A percentile compares a stretch with the other conserved stretches of the same genome.
Conservation (phyloP, 1,284 basidiomycete genomes). For the Inonotus obliquus region DNA sequence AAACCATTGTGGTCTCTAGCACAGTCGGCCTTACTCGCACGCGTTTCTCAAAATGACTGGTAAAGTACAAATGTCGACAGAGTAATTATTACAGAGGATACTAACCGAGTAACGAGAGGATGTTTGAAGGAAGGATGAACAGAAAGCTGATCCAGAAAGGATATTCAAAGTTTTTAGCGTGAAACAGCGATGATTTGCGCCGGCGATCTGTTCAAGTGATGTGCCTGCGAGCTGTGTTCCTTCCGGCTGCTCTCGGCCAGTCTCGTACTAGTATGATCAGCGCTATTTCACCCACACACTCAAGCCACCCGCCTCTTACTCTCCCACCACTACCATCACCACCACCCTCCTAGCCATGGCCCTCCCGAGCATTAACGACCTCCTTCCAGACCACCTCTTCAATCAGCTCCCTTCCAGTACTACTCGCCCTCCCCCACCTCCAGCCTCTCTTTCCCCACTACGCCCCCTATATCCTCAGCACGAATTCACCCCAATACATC, state of each 20-base stretch:
- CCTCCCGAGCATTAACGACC: not conserved
- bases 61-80: no score
- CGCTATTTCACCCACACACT: not conserved
- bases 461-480: not conserved
- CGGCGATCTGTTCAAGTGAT: not conserved
- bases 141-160: no score
- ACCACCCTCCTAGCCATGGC: not conserved
- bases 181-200: not conserved
- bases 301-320: not conserved
- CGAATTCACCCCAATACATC: no score
- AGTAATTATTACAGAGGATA: no score
- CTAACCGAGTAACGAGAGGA: no score
- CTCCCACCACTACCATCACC: not conserved
- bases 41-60: no score
- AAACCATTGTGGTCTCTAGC: no score
- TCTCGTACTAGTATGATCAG: not conserved
- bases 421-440: not conserved
- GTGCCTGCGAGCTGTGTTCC: not conserved
- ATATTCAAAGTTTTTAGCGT: conserved; percentile 3
- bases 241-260: not conserved
- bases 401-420: not conserved
- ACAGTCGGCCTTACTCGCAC: no score
- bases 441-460: not conserved
- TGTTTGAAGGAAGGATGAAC: no score
- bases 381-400: conserved; percentile 1